A percentile compares a stretch with the other conserved stretches of the same genome.
phyloP scores from a whole-genome alignment of 169 alveolate species.

The Theileria orientalis region DNA sequence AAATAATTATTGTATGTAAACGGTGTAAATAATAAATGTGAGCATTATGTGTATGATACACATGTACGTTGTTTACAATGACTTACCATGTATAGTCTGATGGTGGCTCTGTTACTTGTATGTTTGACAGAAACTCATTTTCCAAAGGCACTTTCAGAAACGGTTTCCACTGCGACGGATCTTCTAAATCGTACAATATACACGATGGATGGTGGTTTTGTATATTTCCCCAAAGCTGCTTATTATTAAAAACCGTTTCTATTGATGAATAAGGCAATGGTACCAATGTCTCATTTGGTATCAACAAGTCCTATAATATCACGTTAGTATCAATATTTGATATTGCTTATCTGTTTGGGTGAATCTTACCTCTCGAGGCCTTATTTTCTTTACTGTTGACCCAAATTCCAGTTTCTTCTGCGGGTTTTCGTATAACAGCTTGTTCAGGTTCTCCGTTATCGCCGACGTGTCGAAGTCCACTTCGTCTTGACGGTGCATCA shows the following conservation, averaged over 20 bases:
- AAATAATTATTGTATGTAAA: too few relatives aligned
- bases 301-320: slow-evolving; percentile 12
- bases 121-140: slow-evolving; percentile 34
- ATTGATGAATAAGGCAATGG: slow-evolving; percentile 80
- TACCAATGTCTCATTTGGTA: slow-evolving; percentile 73
- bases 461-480: slow-evolving; percentile 19
- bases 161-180: slow-evolving; percentile 75
- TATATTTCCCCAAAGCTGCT: slow-evolving; percentile 83
- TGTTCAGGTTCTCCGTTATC: background rate
- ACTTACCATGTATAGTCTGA: slow-evolving; percentile 13
- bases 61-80: background rate
- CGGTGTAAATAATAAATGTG: too few relatives aligned
- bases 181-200: slow-evolving; percentile 79
- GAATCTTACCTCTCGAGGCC: slow-evolving; percentile 15
- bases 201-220: slow-evolving; percentile 85
- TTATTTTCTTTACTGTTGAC: background rate
- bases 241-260: slow-evolving; percentile 79
- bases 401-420: slow-evolving; percentile 1
- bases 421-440: background rate
- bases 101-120: slow-evolving; percentile 60
- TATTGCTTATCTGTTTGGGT: background rate
- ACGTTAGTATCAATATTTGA: background rate
- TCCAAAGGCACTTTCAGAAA: slow-evolving; percentile 68
- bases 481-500: slow-evolving; percentile 31
- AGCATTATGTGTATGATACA: too few relatives aligned